Base-by-base conservation (phyloP, 768 basidiomycete species). In the Psilocybe azurescens region DNA sequence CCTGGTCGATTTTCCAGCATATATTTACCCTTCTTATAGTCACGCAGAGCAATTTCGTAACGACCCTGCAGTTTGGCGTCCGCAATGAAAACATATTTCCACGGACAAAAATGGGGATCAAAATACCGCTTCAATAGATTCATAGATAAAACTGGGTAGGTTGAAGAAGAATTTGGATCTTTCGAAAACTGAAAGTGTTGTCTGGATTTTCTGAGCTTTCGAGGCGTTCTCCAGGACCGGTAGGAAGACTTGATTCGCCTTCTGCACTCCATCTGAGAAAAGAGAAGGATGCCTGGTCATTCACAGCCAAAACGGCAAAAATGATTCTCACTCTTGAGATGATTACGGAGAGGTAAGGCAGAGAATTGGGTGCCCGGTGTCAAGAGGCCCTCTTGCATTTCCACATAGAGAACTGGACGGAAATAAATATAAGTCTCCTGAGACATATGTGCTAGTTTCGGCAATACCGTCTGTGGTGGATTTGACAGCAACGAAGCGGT, bases 81-180 rank as follows among this genome's bases (percentile, higher is more conserved):
- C 24, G 29, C n/a, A 32, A 61, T 11, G 24, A 33, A 20, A 33
- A 28, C 38, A 38, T 56, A 14, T 6, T 53, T n/a, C 29, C 36
- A 57, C 11, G 41, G 10, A 38, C 57, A 44, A 52, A 52, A 48
- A 9, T 24, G 18, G 38, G 49, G 60, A 39, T 49, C 5, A 24
- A 60, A 57, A 67, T 71, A 96, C 95, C 60, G 90, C 90, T 73
- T 97, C 91, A 56, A 99, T 91, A 16, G 86, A 90, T 71, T 96
- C 97, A 24, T 92, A 83, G 24, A 99, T 86, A 50, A 90, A 89
- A 32, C 91, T 90, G 0, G 97, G 97, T n/a, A 99, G 83, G 70
- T 97, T 98, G 84, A 99, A 99, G 75, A 99, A 94, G 83, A 98
- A 99, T 69, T 96, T 97, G 54, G 94, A 96, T 47, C 95, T 86